These are phyloP conservation scores for Wickerhamiella parazyma DNA, from an alignment of 805 yeast species.

Conservation along the genomic window DNA sequence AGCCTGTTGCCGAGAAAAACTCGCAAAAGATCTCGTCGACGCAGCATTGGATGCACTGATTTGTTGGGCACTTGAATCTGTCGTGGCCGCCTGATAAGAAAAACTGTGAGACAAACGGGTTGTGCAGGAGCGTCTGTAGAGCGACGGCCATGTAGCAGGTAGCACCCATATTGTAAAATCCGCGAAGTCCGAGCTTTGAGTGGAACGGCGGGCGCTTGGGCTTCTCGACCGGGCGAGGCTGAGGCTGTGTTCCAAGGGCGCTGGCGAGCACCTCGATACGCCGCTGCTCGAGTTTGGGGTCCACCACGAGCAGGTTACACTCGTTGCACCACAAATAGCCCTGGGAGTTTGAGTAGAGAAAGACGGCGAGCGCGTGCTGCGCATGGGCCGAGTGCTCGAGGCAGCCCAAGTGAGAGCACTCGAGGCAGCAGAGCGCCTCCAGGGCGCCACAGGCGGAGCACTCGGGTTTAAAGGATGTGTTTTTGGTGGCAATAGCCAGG, in stretches of 20 bases:
- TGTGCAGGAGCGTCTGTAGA: slow-evolving; percentile 80
- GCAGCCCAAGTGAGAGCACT: slow-evolving; percentile 18
- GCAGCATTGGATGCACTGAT: slow-evolving; percentile 67
- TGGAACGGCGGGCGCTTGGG: slow-evolving; percentile 22
- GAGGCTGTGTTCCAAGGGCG: neutral
- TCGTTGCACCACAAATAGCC: slow-evolving; percentile 51
- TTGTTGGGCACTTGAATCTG: slow-evolving; percentile 32
- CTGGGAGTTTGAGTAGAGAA: slow-evolving; percentile 45
- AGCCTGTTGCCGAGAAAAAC: slow-evolving; percentile 50
- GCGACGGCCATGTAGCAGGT: slow-evolving; percentile 94
- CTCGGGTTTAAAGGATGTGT: neutral
- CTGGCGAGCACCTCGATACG: slow-evolving; percentile 23
- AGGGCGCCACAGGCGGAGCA: slow-evolving; percentile 7
- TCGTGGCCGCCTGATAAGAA: slow-evolving; percentile 66
- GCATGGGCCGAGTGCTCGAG: slow-evolving; percentile 14
- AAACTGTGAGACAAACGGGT: slow-evolving; percentile 69
- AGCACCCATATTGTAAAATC: slow-evolving; percentile 88
- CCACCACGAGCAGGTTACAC: slow-evolving; percentile 61
- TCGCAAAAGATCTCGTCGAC: slow-evolving; percentile 64
- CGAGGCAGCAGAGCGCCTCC: slow-evolving; percentile 23
- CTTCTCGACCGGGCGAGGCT: neutral
- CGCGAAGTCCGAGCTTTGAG: slow-evolving; percentile 68
- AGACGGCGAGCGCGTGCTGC: slow-evolving; percentile 48
- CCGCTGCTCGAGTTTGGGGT: slow-evolving; percentile 41
- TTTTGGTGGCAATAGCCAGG: slow-evolving; percentile 4